Conservation (phyloP, 805 yeast genomes). For the Yamadazyma laniorum region DNA sequence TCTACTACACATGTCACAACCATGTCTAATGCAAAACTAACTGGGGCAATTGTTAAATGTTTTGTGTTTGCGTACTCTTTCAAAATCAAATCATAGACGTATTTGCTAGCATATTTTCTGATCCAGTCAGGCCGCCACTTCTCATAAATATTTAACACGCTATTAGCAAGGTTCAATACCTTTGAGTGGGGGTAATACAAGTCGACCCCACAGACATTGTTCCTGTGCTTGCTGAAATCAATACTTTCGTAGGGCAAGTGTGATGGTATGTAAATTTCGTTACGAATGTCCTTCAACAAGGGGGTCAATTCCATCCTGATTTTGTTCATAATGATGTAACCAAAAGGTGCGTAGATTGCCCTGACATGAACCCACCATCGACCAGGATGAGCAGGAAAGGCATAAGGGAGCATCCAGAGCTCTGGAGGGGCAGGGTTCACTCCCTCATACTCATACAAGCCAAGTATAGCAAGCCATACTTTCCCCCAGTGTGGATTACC, state of each 20-base stretch:
- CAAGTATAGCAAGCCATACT: slow-evolving; percentile 79
- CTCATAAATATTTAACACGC: slow-evolving; percentile 61
- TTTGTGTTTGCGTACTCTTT: slow-evolving; percentile 80
- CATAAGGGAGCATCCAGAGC: slow-evolving; percentile 82
- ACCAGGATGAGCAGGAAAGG: slow-evolving; percentile 85
- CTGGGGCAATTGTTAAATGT: slow-evolving; percentile 88
- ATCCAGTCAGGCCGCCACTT: slow-evolving; percentile 76
- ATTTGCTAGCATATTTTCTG: slow-evolving; percentile 46
- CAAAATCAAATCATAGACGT: slow-evolving; percentile 60
- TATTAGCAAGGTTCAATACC: slow-evolving; percentile 61
- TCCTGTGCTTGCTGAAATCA: slow-evolving; percentile 68
- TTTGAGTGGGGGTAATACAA: slow-evolving; percentile 89
- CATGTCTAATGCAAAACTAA: slow-evolving; percentile 80
- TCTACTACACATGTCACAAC: slow-evolving; percentile 68
- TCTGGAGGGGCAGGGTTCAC: slow-evolving; percentile 99
- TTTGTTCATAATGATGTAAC: slow-evolving; percentile 66
- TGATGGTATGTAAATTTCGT: slow-evolving; percentile 63
- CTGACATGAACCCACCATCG: slow-evolving; percentile 99
- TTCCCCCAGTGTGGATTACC: slow-evolving; percentile 98
- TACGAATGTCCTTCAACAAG: slow-evolving; percentile 61
- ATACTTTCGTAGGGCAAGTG: slow-evolving; percentile 60
- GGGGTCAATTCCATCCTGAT: slow-evolving; percentile 61
- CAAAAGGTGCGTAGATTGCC: slow-evolving; percentile 83
- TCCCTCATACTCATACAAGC: slow-evolving; percentile 90
- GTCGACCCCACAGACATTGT: slow-evolving; percentile 88